Evolutionary conservation across 371 early-diverging fungal genomes (phyloP).

Genomic region (Mortierella sp.): DNA sequence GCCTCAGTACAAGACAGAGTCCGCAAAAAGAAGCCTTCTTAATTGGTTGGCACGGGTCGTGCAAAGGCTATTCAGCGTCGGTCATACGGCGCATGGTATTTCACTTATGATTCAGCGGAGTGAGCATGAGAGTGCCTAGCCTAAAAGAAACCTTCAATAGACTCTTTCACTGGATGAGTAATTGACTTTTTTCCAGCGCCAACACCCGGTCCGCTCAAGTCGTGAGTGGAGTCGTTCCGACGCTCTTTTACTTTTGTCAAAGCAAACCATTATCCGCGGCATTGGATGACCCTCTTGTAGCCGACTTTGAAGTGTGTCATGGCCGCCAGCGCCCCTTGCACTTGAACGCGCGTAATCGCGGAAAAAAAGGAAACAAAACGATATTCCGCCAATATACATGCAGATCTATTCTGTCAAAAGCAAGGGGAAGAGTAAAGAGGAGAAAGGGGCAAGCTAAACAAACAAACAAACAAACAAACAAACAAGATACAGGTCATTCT

Average conservation of each 20-base stretch:
- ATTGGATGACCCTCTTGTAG: not conserved
- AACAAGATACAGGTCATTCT: constrained; percentile 1
- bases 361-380: not conserved
- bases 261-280: not conserved
- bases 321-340: not conserved
- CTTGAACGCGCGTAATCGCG: not conserved
- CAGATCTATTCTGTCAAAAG: not conserved
- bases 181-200: too few relatives aligned
- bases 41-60: not conserved
- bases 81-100: not conserved
- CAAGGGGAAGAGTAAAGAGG: not conserved
- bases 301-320: not conserved
- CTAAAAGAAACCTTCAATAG: not conserved
- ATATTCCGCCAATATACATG: not conserved
- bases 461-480: not conserved
- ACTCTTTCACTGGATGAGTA: not conserved
- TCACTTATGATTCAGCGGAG: not conserved
- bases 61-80: not conserved
- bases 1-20: not conserved
- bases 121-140: not conserved
- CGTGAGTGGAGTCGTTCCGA: not conserved
- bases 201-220: not conserved
- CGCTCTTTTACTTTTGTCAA: not conserved
- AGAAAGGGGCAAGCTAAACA: not conserved
- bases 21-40: not conserved